Base-by-base conservation (phyloP, 176 grass and related monocot species). In the Oryza punctata region DNA sequence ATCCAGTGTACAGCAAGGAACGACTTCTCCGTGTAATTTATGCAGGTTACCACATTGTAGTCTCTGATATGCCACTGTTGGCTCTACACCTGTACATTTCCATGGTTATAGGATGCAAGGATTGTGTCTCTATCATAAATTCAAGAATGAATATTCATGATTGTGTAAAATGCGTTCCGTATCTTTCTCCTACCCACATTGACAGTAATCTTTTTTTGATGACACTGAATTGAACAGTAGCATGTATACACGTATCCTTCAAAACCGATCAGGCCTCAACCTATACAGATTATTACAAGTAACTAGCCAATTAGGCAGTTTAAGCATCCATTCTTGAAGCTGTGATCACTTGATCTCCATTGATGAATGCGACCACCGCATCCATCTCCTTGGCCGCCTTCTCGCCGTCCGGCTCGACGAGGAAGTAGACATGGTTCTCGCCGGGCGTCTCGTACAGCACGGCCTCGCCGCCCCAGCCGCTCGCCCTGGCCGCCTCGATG, bases 401-500 rank as follows among this genome's bases (percentile, higher is more conserved):
- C 57, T 82, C 70, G 61, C 80, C 43, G 12, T 87, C 78, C 4
- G 87, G 85, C 41, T 89, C 82, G 2, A 24, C 3, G 3, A 94
- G 83, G 66, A 92, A 89, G 87, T 91, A 97, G 4, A 85, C 94
- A 21, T 97, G 89, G 4, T 37, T 0, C 77, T 94, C 92, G 54
- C 88, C 92, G 37, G 84, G 64, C 15, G 90, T 89, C 85, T 94
- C 92, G 70, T 90, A 76, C 40, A 97, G 72, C 72, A 27, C 67
- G 19, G 50, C 91, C 19, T 82, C 46, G 40, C 92, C 90, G 7
- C 13, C 12, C 89, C 89, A 92, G n/a, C 77, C 82, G 69, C 85
- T 94, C 4, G 57, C 70, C 67, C 80, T 57, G 76, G 92, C 68
- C 63, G 74, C 79, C 27, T n/a, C 76, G 18, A 73, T 80, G 29